Percentiles rank a stretch among this genome's conserved stretches.
Evolutionary conservation across 768 basidiomycete species (phyloP).

Genomic region (Ramaria rubella): DNA sequence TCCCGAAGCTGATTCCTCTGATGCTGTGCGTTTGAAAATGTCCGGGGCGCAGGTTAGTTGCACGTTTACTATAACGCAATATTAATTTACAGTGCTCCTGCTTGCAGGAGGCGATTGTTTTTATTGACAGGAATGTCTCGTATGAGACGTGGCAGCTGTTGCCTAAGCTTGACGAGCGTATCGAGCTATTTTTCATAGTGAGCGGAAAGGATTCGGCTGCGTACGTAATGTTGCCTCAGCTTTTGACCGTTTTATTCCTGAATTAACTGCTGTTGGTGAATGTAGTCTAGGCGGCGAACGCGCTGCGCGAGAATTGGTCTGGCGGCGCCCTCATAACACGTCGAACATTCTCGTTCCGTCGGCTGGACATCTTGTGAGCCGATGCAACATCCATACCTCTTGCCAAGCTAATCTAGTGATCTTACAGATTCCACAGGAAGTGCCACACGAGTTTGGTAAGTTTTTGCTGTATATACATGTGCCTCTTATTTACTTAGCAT

Average conservation of each 20-base stretch:
- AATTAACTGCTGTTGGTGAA: neutral
- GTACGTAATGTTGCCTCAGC: conserved; percentile 22
- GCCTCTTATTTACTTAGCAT: neutral
- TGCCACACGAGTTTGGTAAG: conserved; percentile 23
- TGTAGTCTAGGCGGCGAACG: conserved; percentile 11
- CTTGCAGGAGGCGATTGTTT: conserved; percentile 49
- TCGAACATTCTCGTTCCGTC: conserved; percentile 25
- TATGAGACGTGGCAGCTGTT: conserved; percentile 35
- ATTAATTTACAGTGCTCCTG: neutral
- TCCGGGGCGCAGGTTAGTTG: conserved; percentile 40
- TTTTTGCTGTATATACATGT: neutral
- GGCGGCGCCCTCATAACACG: conserved; percentile 29
- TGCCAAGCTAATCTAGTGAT: neutral
- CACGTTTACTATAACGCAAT: neutral
- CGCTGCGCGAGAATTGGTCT: conserved; percentile 19
- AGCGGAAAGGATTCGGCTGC: conserved; percentile 37
- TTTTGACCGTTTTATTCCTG: neutral
- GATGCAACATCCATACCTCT: neutral
- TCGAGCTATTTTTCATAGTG: conserved; percentile 50
- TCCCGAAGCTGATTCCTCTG: conserved; percentile 25
- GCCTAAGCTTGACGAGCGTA: conserved; percentile 37
- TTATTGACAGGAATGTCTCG: conserved; percentile 37
- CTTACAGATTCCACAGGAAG: conserved; percentile 24
- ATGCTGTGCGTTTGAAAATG: conserved; percentile 57
- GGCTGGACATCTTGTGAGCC: conserved; percentile 26